Evolutionary conservation across 768 basidiomycete species (phyloP), one percentile per base, ranked within the genome.

Genomic region (Leucosporidium scottii): DNA sequence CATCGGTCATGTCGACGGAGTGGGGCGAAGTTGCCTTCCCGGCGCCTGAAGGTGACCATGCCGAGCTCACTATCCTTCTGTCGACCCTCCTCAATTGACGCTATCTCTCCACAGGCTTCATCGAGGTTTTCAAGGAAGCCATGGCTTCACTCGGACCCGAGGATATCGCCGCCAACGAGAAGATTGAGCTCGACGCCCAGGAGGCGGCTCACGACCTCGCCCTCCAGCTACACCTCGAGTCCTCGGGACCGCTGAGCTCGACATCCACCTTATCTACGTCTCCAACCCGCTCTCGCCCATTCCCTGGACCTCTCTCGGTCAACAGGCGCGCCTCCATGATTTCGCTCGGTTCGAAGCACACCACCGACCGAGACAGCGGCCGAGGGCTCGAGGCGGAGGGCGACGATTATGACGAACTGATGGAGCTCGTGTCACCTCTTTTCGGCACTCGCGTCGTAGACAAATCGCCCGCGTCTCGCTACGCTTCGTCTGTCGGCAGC

Each of bases 1-100:
- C 64, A 10, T 62, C 61, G 15, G 61, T 59, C 25, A 39, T 62
- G 1, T 59, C 64, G 44, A 69, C 68, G 1, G 64, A 62, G 21
- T 65, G 68, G 68, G 68, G 64, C 17, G 68, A 65, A 8, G 49
- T 31, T 1, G 62, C 65, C 31, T 69, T 69, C 30, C 64, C 65
- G 3, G 64, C 64, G 21, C 68, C 68, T 1, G 60, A 65, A 13
- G 68, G 68, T 69, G 48, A 34, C n/a, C n/a, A n/a, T 31, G 67
- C 50, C 7, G 12, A 36, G n/a, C 4, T 34, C 23, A 20, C 6
- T 39, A 27, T 28, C n/a, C 23, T 34, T 8, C 10, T 15, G 5
- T 15, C 10, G 13, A 12, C 3, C 4, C n/a, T 12, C 12, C 49
- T 13, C 25, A 12, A 25, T 9, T 57, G 44, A n/a, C 28, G 3